These are phyloP conservation scores for Suillus tomentosus DNA, from an alignment of 768 basidiomycete genomes.

Conservation along the genomic window DNA sequence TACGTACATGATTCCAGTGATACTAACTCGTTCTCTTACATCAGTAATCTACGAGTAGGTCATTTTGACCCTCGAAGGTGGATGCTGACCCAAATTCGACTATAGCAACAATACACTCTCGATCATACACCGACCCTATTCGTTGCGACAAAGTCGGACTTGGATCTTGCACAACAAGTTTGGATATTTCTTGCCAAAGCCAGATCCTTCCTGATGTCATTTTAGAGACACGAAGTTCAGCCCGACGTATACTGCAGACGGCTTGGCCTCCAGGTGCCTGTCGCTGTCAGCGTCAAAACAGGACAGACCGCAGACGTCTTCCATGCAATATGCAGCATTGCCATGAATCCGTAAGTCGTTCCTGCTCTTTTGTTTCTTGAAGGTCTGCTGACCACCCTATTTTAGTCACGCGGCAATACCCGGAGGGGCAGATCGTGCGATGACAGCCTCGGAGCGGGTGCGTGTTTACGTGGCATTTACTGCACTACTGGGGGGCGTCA, in stretches of 20 bases:
- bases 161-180: conserved; percentile 94
- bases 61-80: conserved; percentile 8
- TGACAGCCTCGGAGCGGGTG: conserved; percentile 68
- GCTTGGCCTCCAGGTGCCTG: conserved; percentile 88
- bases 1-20: conserved; percentile 98
- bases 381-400: conserved; percentile 18
- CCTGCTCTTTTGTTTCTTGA: conserved; percentile 11
- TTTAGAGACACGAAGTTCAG: conserved; percentile 94
- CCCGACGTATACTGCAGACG: conserved; percentile 96
- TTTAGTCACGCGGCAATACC: conserved; percentile 68
- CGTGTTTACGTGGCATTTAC: conserved; percentile 73
- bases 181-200: conserved; percentile 21
- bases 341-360: conserved; percentile 79
- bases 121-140: conserved; percentile 96
- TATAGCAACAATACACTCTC: conserved; percentile 93
- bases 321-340: conserved; percentile 81
- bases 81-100: conserved; percentile 22
- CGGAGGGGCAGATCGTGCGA: conserved; percentile 79
- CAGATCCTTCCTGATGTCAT: conserved; percentile 11
- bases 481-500: conserved; percentile 71
- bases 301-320: conserved; percentile 87
- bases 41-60: conserved; percentile 90
- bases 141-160: conserved; percentile 98
- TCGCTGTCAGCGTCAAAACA: conserved; percentile 88
- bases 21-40: conserved; percentile 98